These are phyloP conservation scores for Echinosophora koreensis DNA, from an alignment of 306 rosid genomes.

Conservation along the genomic window DNA sequence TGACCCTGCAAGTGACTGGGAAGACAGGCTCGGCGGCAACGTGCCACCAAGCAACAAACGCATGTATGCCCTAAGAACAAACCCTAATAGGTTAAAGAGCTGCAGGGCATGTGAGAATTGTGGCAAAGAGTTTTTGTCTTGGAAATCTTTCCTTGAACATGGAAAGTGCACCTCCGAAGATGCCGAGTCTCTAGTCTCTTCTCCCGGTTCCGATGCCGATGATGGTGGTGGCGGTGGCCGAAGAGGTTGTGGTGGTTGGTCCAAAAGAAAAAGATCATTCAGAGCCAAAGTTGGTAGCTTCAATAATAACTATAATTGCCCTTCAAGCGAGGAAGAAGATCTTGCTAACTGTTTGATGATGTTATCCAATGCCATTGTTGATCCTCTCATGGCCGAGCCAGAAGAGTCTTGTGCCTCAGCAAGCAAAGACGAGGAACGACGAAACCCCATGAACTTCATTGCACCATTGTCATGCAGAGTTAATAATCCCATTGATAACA, in stretches of 20 bases:
- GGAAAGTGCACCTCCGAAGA: slow-evolving; percentile 81
- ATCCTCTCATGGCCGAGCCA: slow-evolving; percentile 58
- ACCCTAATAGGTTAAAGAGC: slow-evolving; percentile 82
- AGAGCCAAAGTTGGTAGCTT: slow-evolving; percentile 69
- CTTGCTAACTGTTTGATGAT: slow-evolving; percentile 90
- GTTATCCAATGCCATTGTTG: slow-evolving; percentile 79
- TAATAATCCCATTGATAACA: slow-evolving; percentile 48
- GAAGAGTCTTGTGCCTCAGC: slow-evolving; percentile 93
- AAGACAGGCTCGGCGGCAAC: slow-evolving; percentile 58
- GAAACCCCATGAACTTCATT: slow-evolving; percentile 59
- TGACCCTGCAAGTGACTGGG: slow-evolving; percentile 80
- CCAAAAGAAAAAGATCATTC: slow-evolving; percentile 76
- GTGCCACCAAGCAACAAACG: slow-evolving; percentile 68
- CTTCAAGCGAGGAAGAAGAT: slow-evolving; percentile 90
- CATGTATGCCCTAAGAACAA: slow-evolving; percentile 86
- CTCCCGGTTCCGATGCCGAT: slow-evolving; percentile 62
- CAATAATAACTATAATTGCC: slow-evolving; percentile 58
- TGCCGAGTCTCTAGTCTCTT: slow-evolving; percentile 64
- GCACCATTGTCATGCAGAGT: slow-evolving; percentile 57
- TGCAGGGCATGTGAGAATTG: slow-evolving; percentile 85
- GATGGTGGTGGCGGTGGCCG: slow-evolving; percentile 33
- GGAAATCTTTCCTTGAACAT: slow-evolving; percentile 93
- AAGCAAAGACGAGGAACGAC: slow-evolving; percentile 75
- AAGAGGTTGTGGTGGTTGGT: slow-evolving; percentile 68
- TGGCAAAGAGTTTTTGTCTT: slow-evolving; percentile 81